Conservation (phyloP, 106 monocot species). For the Phalaenopsis equestris region DNA sequence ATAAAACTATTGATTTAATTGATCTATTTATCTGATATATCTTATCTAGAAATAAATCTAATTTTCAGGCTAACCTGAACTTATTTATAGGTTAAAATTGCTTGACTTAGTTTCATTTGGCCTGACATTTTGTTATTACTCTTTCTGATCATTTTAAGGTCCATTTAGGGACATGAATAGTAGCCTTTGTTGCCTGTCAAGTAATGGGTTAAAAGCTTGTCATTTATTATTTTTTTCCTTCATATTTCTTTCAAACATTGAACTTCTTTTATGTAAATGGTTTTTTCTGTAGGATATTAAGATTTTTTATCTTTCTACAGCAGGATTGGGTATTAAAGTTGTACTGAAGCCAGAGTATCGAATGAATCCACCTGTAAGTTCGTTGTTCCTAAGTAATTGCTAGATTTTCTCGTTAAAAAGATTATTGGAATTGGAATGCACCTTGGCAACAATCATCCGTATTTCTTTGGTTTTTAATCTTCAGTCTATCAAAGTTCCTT, state of each 20-base stretch:
- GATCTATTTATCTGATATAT: neutral
- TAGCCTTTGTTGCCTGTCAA: neutral
- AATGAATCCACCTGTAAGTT: constrained; percentile 73
- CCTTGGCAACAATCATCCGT: neutral
- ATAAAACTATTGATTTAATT: neutral
- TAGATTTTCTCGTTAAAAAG: neutral
- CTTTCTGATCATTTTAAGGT: neutral
- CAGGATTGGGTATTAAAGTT: constrained; percentile 67
- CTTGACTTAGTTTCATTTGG: neutral
- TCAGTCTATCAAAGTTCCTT: too few species aligned
- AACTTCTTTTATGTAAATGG: neutral
- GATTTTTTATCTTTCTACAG: constrained; percentile 19
- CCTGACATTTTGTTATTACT: neutral
- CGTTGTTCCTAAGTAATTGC: neutral
- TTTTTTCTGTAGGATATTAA: neutral
- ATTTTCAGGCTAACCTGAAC: neutral
- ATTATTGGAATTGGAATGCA: neutral
- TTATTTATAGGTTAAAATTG: neutral
- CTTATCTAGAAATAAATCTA: neutral
- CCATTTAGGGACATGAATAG: neutral
- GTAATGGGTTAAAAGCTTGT: neutral
- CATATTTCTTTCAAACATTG: neutral
- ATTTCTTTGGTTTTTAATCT: too few species aligned
- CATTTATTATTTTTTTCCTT: neutral
- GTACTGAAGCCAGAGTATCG: constrained; percentile 68